Evolutionary conservation across 768 basidiomycete species (phyloP), one percentile per base, ranked within the genome.

Genomic region (Boletus subcaerulescens): DNA sequence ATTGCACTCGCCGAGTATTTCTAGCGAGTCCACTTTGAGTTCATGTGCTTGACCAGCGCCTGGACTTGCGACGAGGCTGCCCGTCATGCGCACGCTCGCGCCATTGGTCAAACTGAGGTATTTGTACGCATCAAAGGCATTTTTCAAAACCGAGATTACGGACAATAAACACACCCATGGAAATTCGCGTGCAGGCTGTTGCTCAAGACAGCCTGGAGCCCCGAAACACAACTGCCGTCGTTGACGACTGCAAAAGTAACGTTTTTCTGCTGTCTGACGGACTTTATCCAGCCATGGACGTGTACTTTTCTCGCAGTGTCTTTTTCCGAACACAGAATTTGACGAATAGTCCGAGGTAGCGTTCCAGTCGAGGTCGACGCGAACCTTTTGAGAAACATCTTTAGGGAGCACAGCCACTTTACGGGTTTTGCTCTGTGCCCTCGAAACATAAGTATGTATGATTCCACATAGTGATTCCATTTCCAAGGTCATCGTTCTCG

Each of bases 201-300:
- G 57, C 75, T 67, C 58, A 94, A 77, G 11, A 97, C 93, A 1
- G 87, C 87, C 68, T 97, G 94, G 29, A 96, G 64, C 4, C 84
- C 83, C n/a, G 76, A 70, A 9, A 79, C 57, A 3, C 81, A 82
- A 50, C 88, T 91, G 4, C 94, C 94, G 70, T 97, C 94, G 41
- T 81, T 84, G 52, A 96, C 71, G 44, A 87, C 83, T 13, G 85
- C 87, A 66, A 97, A 98, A 3, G 91, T 79, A n/a, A 93, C 78
- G 48, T 85, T 85, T 75, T 96, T 96, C 73, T 96, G 93, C 40
- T 84, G 81, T 40, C 93, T 80, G 39, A 95, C 80, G 3, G 89
- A 91, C 62, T 87, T 87, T 52, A 98, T 77, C 91, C 92, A 96
- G 48, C 91, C 94, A 41, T 85, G 82, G 11, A 95, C 78, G 20